Percentiles rank a stretch among this genome's conserved stretches.
Conservation (phyloP, 2,329 filamentous ascomycete genomes). For the Beauveria brongniartii region DNA sequence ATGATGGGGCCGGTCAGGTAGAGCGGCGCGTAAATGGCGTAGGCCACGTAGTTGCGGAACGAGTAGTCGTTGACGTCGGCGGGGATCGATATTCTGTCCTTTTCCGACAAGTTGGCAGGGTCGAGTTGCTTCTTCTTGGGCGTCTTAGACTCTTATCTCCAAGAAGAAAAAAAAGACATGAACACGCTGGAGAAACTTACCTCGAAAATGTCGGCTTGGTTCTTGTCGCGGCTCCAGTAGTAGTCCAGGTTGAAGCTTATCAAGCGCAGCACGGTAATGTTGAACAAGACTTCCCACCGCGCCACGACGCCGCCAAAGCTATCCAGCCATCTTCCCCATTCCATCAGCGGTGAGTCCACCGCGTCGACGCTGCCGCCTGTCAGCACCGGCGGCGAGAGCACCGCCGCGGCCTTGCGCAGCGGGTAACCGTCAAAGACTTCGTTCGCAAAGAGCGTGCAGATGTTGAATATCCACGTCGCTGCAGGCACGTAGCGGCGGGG, state of each 20-base stretch:
- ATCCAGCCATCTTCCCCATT: slow-evolving; percentile 68
- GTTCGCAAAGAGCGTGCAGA: slow-evolving; percentile 79
- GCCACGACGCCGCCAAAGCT: slow-evolving; percentile 73
- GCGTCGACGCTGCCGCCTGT: slow-evolving; percentile 25
- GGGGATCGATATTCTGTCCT: slow-evolving; percentile 73
- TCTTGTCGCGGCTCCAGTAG: slow-evolving; percentile 75
- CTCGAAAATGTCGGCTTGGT: slow-evolving; percentile 63
- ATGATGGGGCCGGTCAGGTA: slow-evolving; percentile 90
- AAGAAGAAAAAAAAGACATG: too few relatives aligned
- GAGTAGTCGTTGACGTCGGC: slow-evolving; percentile 63
- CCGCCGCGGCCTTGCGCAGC: slow-evolving; percentile 53
- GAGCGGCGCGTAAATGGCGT: slow-evolving; percentile 82
- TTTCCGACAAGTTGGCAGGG: slow-evolving; percentile 76
- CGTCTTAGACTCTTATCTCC: slow-evolving; percentile 44
- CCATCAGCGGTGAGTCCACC: slow-evolving; percentile 33
- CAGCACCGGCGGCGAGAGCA: slow-evolving; percentile 33
- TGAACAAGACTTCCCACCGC: slow-evolving; percentile 96
- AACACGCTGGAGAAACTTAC: slow-evolving; percentile 42
- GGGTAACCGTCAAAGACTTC: slow-evolving; percentile 74
- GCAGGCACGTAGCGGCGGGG: slow-evolving; percentile 63
- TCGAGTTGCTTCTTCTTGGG: slow-evolving; percentile 97
- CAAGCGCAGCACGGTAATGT: slow-evolving; percentile 82
- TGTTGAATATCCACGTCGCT: slow-evolving; percentile 85
- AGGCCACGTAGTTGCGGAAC: slow-evolving; percentile 83
- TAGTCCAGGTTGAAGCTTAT: slow-evolving; percentile 98